These are phyloP conservation scores for Graphiopsis chlorocephala DNA, from an alignment of 2,329 filamentous ascomycete species.

Conservation along the genomic window DNA sequence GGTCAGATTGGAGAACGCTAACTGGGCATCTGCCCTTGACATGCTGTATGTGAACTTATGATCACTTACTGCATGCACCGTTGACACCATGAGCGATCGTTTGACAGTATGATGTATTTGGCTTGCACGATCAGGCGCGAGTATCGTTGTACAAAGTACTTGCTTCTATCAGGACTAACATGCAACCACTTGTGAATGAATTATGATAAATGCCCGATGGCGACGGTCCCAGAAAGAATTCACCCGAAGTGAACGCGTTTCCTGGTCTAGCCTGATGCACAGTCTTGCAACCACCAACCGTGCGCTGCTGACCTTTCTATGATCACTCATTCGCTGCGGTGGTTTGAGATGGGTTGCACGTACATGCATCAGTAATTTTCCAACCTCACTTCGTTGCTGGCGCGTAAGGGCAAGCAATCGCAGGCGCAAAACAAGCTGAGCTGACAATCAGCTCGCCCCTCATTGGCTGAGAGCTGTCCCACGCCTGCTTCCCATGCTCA, in stretches of 20 bases:
- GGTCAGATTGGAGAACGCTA: too few species aligned
- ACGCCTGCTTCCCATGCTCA: not conserved
- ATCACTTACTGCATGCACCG: too few species aligned
- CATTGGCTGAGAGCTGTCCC: not conserved
- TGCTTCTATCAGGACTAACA: too few species aligned
- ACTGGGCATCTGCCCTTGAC: too few species aligned
- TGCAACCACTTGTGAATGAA: too few species aligned
- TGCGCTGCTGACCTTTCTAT: slow-evolving; percentile 3
- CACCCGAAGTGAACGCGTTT: not conserved
- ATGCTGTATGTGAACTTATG: too few species aligned
- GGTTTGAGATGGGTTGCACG: not conserved
- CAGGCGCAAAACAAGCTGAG: slow-evolving; percentile 1
- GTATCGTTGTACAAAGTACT: too few species aligned
- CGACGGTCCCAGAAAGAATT: not conserved
- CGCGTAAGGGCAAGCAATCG: not conserved
- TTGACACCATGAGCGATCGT: too few species aligned
- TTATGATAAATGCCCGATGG: not conserved
- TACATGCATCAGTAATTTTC: not conserved
- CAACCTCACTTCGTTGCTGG: not conserved
- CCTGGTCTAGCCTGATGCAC: not conserved
- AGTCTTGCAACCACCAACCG: not conserved
- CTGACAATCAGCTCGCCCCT: not conserved
- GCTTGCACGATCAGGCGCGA: too few species aligned
- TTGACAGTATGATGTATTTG: too few species aligned
- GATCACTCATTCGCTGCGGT: not conserved